These are phyloP conservation scores for Quercus wislizeni DNA, from an alignment of 306 rosid genomes.

Conservation along the genomic window DNA sequence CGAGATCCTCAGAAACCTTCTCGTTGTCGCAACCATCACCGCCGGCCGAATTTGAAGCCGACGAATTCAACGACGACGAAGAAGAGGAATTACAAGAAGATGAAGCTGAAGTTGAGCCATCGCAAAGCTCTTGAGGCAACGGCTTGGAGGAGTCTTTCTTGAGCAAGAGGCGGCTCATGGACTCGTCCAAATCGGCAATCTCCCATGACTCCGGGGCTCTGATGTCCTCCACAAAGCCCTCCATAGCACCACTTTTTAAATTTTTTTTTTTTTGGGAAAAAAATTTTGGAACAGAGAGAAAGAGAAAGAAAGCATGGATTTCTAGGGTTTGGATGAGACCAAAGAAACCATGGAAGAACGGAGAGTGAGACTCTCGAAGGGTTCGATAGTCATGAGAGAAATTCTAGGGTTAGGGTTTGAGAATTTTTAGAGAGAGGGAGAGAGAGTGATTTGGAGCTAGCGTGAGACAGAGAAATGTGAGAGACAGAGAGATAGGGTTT, in stretches of 20 bases:
- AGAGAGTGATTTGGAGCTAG: conserved; percentile 18
- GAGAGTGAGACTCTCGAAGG: conserved; percentile 21
- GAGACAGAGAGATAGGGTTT: conserved; percentile 42
- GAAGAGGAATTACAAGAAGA: background rate
- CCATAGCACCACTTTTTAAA: conserved; percentile 42
- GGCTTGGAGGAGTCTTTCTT: conserved; percentile 35
- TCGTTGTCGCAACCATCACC: conserved; percentile 22
- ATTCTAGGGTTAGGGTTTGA: conserved; percentile 30
- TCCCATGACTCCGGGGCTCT: conserved; percentile 99
- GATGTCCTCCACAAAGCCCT: conserved; percentile 85
- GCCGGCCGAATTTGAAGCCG: background rate
- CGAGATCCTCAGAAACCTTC: conserved; percentile 43
- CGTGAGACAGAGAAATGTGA: background rate
- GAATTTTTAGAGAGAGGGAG: background rate
- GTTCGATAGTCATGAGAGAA: conserved; percentile 41
- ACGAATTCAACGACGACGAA: conserved; percentile 24
- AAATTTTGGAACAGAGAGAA: background rate
- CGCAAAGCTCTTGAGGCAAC: conserved; percentile 15
- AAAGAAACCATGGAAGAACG: conserved; percentile 21
- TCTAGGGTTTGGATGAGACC: conserved; percentile 31
- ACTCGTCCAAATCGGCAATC: conserved; percentile 80
- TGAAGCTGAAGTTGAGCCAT: conserved; percentile 6
- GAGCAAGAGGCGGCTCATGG: conserved; percentile 72
- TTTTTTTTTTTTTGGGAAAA: too few relatives aligned
- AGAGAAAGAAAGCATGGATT: background rate